These are phyloP conservation scores for Aspergillus ellipticus DNA, from an alignment of 495 filamentous ascomycete species.

Conservation along the genomic window DNA sequence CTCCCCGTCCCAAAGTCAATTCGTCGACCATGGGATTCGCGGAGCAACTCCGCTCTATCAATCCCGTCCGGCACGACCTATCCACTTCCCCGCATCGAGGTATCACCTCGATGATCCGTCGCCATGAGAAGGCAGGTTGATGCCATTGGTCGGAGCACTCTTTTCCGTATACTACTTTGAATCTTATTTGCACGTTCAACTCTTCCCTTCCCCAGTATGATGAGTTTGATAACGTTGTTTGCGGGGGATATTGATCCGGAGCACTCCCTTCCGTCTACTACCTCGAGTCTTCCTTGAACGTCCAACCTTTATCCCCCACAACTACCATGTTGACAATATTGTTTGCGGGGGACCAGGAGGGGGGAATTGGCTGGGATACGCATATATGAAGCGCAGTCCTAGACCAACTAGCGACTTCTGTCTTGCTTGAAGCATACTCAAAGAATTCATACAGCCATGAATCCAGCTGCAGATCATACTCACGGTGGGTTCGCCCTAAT, in stretches of 20 bases:
- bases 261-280: background rate
- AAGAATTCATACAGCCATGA: conserved; percentile 14
- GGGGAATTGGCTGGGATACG: too few species aligned
- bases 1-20: background rate
- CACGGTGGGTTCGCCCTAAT: conserved; percentile 31
- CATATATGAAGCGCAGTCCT: background rate
- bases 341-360: too few species aligned
- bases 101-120: background rate
- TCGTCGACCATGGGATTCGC: background rate
- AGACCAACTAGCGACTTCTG: background rate
- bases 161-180: background rate
- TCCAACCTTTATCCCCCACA: background rate
- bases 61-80: background rate
- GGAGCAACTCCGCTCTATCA: background rate
- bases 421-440: background rate
- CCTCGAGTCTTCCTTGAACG: background rate
- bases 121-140: background rate
- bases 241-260: background rate
- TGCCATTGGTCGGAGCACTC: background rate
- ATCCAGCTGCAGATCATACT: conserved; percentile 12
- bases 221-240: background rate
- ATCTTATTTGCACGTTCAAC: background rate
- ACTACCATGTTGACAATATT: too few species aligned
- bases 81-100: background rate
- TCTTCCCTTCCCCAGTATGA: background rate